Evolutionary conservation across 305 asterid species (phyloP).

Genomic region (Solanum hybrid): DNA sequence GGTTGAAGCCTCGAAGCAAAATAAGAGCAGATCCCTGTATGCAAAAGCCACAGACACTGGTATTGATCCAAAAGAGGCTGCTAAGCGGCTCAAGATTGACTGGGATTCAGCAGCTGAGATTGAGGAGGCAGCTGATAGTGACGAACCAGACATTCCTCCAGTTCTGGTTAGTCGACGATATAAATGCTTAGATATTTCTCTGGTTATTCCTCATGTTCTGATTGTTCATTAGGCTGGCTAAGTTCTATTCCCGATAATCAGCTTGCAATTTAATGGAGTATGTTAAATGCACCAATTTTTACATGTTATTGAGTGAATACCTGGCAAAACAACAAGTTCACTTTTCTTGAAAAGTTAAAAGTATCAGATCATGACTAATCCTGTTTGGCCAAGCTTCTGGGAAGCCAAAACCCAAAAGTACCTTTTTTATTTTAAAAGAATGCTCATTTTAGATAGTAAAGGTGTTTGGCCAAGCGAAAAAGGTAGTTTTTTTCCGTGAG

Average conservation of each 20-base stretch:
- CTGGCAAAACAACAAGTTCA: neutral
- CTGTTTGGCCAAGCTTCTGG: neutral
- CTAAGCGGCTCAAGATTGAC: slow-evolving; percentile 74
- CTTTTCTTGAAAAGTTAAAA: neutral
- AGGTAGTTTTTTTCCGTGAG: neutral
- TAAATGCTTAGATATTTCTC: neutral
- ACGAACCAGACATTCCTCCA: slow-evolving; percentile 64
- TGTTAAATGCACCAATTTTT: neutral
- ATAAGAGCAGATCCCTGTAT: slow-evolving; percentile 56
- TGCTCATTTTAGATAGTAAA: neutral
- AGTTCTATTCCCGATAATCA: neutral
- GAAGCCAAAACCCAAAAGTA: neutral
- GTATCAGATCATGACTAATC: neutral
- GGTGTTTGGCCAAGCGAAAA: neutral
- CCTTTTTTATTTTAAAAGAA: neutral
- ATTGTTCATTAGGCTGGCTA: neutral
- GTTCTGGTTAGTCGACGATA: slow-evolving; percentile 47
- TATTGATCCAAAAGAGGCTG: slow-evolving; percentile 70
- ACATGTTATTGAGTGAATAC: neutral
- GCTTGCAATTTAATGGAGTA: neutral
- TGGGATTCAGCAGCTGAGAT: slow-evolving; percentile 96
- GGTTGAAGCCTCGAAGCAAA: slow-evolving; percentile 50
- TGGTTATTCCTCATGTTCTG: neutral
- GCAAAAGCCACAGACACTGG: slow-evolving; percentile 87
- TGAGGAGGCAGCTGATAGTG: slow-evolving; percentile 42